Conservation (phyloP, 2,329 filamentous ascomycete species). For the Hypoxylon sp. region DNA sequence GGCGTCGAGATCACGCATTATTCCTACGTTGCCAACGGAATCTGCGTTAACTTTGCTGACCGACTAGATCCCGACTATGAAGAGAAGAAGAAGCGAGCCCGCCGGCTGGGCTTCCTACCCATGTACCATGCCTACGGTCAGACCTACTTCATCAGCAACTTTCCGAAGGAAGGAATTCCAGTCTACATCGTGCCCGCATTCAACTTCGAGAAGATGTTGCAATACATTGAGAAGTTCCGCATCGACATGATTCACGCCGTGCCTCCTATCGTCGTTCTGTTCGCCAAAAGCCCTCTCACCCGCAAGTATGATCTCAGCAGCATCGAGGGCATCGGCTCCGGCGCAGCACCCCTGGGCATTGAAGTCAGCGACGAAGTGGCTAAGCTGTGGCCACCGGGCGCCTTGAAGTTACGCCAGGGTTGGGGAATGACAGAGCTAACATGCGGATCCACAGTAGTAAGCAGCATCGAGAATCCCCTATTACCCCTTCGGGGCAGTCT, state of each 20-base stretch:
- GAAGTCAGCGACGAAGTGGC: conserved; percentile 73
- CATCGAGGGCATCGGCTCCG: conserved; percentile 71
- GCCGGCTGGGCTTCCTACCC: conserved; percentile 78
- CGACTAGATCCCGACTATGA: conserved; percentile 65
- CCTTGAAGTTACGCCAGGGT: conserved; percentile 70
- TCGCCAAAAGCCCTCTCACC: conserved; percentile 79
- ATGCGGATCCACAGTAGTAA: conserved; percentile 72
- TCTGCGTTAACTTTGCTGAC: conserved; percentile 68
- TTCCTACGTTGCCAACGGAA: conserved; percentile 80
- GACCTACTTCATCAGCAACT: conserved; percentile 76
- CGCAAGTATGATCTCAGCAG: conserved; percentile 78
- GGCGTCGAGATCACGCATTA: conserved; percentile 86
- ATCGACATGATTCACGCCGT: conserved; percentile 78
- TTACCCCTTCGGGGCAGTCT: no score
- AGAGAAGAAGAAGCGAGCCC: conserved; percentile 56
- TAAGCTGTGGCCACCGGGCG: conserved; percentile 63
- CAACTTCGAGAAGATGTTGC: conserved; percentile 80
- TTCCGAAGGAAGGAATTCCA: conserved; percentile 70
- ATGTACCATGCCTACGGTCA: conserved; percentile 84
- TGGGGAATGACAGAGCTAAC: conserved; percentile 93
- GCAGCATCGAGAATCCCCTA: no score
- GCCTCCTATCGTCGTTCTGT: conserved; percentile 80
- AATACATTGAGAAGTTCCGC: conserved; percentile 75
- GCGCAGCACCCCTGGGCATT: conserved; percentile 77
- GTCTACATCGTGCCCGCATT: conserved; percentile 86